These are phyloP conservation scores for Ustilago nuda DNA, from an alignment of 1,284 basidiomycete genomes.

Conservation along the genomic window DNA sequence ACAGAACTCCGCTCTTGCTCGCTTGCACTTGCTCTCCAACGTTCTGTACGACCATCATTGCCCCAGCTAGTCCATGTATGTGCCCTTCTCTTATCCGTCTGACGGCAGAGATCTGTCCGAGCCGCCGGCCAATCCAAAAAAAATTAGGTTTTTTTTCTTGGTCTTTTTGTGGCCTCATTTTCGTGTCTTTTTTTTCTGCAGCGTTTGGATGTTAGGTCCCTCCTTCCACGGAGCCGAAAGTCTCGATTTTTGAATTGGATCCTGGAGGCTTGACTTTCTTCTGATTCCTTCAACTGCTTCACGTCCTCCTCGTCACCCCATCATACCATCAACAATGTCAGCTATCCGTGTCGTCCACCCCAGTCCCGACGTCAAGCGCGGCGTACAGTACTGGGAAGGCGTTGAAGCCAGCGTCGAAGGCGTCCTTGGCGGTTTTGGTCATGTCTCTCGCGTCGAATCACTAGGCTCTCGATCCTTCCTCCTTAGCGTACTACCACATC, in stretches of 20 bases:
- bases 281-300: background rate
- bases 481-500: slow-evolving; percentile 57
- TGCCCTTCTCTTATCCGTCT: slow-evolving; percentile 3
- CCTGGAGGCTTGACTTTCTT: slow-evolving; percentile 11
- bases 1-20: background rate
- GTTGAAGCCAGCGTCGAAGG: slow-evolving; percentile 67
- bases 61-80: too few species aligned
- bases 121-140: slow-evolving; percentile 15
- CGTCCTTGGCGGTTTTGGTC: slow-evolving; percentile 65
- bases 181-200: background rate
- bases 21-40: background rate
- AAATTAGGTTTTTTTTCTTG: slow-evolving; percentile 4
- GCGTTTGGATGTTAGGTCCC: background rate
- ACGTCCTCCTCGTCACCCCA: background rate
- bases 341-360: slow-evolving; percentile 57
- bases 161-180: slow-evolving; percentile 1
- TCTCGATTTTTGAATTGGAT: slow-evolving; percentile 13
- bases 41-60: background rate
- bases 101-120: slow-evolving; percentile 4
- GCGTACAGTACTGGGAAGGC: slow-evolving; percentile 66
- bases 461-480: slow-evolving; percentile 67
- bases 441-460: slow-evolving; percentile 66
- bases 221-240: slow-evolving; percentile 12
- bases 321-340: slow-evolving; percentile 18
- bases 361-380: slow-evolving; percentile 62